Conservation (phyloP, 108 stramenopile genomes). For the Tribonema minus region DNA sequence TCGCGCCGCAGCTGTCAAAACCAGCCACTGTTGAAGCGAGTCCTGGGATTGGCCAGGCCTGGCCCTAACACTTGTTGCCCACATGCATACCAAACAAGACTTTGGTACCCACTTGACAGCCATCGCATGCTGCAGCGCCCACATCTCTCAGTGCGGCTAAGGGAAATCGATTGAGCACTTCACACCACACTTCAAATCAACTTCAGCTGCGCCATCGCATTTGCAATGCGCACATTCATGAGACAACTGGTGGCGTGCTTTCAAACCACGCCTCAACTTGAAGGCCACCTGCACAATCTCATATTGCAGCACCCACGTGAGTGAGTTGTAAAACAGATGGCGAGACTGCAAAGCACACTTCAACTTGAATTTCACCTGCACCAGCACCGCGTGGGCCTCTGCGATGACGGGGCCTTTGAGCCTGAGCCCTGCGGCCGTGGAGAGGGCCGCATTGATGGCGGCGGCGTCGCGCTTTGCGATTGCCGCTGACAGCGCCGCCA, state of each 20-base stretch:
- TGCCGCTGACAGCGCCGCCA: background rate
- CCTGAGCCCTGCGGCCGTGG: background rate
- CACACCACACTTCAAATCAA: too few relatives aligned
- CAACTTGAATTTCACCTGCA: background rate
- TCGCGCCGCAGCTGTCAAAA: background rate
- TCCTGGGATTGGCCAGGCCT: too few relatives aligned
- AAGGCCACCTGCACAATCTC: background rate
- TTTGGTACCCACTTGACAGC: too few relatives aligned
- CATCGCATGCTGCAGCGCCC: too few relatives aligned
- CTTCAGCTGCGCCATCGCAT: background rate
- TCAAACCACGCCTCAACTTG: background rate
- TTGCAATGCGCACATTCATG: background rate
- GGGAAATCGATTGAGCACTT: too few relatives aligned
- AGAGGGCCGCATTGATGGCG: background rate
- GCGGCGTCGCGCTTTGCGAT: background rate
- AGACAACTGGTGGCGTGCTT: background rate
- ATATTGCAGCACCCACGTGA: too few relatives aligned
- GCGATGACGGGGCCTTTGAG: background rate
- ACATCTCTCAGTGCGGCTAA: too few relatives aligned
- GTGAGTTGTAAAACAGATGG: too few relatives aligned
- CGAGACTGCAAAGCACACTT: background rate
- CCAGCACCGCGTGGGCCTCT: background rate
- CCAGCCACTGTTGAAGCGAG: too few relatives aligned
- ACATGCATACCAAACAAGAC: too few relatives aligned
- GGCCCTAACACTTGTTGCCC: too few relatives aligned